phyloP scores from a whole-genome alignment of 2,329 filamentous ascomycete species.

The Byssochlamys sp. region DNA sequence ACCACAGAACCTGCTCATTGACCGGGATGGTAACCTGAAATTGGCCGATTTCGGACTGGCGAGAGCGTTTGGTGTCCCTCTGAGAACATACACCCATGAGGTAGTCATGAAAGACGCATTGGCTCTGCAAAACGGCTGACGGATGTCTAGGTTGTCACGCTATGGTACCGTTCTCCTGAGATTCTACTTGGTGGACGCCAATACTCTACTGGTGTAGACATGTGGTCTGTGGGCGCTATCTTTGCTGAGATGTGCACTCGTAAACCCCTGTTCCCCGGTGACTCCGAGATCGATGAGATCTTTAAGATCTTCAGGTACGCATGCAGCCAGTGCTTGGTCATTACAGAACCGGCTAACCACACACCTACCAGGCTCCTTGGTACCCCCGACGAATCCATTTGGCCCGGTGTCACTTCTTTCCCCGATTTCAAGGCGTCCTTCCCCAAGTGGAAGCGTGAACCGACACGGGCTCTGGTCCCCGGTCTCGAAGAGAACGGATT shows the following conservation, averaged over 20 bases:
- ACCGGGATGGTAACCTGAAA: conserved; percentile 79
- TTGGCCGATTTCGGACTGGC: conserved; percentile 83
- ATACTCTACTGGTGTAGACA: conserved; percentile 88
- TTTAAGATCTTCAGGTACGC: conserved; percentile 84
- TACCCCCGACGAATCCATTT: conserved; percentile 69
- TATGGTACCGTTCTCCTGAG: conserved; percentile 87
- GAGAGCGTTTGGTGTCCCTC: conserved; percentile 78
- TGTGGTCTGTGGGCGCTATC: conserved; percentile 92
- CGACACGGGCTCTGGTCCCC: conserved; percentile 55
- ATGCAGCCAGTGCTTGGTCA: conserved; percentile 2
- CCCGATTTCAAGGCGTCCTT: conserved; percentile 89
- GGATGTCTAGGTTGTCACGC: conserved; percentile 60
- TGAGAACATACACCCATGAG: conserved; percentile 88
- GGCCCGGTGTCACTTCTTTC: conserved; percentile 89
- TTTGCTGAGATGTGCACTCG: conserved; percentile 94
- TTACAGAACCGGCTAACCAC: not conserved
- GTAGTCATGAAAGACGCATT: conserved; percentile 26
- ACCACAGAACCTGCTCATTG: conserved; percentile 80
- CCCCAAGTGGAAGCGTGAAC: conserved; percentile 76
- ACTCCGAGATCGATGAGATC: conserved; percentile 88
- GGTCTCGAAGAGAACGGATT: conserved; percentile 57
- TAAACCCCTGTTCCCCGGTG: conserved; percentile 83
- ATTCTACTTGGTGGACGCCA: conserved; percentile 83
- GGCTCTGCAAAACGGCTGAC: not conserved
- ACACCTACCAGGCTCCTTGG: conserved; percentile 54